These are phyloP conservation scores for Syzygium aromaticum DNA, from an alignment of 345 rosid species.

Conservation along the genomic window DNA sequence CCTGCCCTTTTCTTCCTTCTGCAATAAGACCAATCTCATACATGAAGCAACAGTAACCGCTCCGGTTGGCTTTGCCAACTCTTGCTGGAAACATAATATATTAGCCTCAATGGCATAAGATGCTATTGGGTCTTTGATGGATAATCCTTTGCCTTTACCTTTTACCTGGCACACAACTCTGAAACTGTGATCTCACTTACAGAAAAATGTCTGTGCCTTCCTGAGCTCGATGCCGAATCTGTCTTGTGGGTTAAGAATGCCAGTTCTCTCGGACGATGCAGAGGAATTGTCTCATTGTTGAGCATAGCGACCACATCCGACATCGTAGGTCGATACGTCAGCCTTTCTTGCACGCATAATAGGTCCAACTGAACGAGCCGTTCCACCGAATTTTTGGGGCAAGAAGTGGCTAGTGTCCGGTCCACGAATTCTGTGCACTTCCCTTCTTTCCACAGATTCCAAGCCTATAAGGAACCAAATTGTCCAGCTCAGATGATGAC, in stretches of 20 bases:
- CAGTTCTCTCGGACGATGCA: slow-evolving; percentile 5
- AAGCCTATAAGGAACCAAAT: neutral
- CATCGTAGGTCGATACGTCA: slow-evolving; percentile 6
- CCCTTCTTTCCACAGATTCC: slow-evolving; percentile 7
- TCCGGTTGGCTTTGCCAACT: neutral
- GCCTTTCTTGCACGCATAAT: slow-evolving; percentile 1
- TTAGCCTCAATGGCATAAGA: neutral
- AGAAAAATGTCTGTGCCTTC: neutral
- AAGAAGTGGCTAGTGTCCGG: neutral
- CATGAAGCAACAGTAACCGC: neutral
- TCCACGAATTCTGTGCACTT: neutral
- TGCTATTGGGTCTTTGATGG: neutral
- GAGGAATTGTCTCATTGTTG: neutral
- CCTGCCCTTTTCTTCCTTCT: neutral
- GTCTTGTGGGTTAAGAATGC: neutral
- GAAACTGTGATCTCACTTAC: neutral
- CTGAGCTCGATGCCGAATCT: neutral
- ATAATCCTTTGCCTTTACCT: neutral
- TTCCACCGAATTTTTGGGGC: neutral
- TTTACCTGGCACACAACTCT: neutral
- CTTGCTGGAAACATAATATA: neutral
- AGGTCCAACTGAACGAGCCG: slow-evolving; percentile 2
- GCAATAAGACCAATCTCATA: neutral
- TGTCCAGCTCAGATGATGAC: neutral
- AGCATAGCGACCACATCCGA: slow-evolving; percentile 7